Evolutionary conservation across 345 rosid species (phyloP).

Genomic region (Citrus inodora): DNA sequence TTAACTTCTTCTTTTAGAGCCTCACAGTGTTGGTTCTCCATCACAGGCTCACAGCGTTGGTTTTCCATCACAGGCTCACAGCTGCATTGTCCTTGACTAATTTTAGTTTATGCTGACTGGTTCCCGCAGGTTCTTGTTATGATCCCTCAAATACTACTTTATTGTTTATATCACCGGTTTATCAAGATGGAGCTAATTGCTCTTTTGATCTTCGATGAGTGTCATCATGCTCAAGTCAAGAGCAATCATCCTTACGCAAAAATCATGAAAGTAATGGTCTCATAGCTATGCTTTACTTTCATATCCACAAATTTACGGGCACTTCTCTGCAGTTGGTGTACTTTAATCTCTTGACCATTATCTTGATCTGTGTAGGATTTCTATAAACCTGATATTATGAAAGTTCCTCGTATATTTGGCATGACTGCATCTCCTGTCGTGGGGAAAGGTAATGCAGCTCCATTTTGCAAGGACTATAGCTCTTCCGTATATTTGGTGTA

Average conservation of each 20-base stretch:
- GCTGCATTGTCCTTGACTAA: conserved; percentile 17
- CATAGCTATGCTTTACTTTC: not conserved
- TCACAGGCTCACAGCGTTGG: not conserved
- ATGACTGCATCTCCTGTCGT: conserved; percentile 98
- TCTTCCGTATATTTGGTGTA: not conserved
- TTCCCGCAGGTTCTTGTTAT: conserved; percentile 80
- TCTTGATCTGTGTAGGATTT: conserved; percentile 50
- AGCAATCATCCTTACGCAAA: conserved; percentile 86
- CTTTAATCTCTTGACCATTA: conserved; percentile 18
- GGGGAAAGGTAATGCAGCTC: conserved; percentile 66
- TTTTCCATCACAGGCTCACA: not conserved
- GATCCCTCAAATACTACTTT: conserved; percentile 81
- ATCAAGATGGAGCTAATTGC: conserved; percentile 84
- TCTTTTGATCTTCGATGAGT: conserved; percentile 88
- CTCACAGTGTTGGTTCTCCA: not conserved
- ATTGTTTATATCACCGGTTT: conserved; percentile 77
- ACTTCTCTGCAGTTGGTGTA: conserved; percentile 1
- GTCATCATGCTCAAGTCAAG: conserved; percentile 90
- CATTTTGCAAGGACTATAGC: not conserved
- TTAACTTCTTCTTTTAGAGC: not conserved
- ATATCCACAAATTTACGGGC: not conserved
- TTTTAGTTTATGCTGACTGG: conserved; percentile 8
- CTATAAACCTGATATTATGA: conserved; percentile 47
- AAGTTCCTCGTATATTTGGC: conserved; percentile 85
- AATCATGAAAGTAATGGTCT: conserved; percentile 77